Base-by-base conservation (phyloP, 169 alveolate genomes). In the Plasmodium berghei region DNA sequence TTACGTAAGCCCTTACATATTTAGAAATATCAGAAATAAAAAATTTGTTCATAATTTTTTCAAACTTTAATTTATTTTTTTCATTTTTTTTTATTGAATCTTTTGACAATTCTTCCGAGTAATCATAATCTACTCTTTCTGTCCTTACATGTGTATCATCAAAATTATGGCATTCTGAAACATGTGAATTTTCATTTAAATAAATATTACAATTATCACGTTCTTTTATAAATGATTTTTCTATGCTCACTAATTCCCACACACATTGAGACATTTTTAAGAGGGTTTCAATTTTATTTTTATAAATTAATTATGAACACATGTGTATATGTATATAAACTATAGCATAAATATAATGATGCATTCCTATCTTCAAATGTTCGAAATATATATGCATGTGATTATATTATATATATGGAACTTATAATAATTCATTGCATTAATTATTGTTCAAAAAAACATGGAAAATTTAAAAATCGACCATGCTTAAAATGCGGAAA, bases 1-100 rank as follows among this genome's bases (percentile, higher is more conserved):
- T 77, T 8, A 77, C 89, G 59, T 62, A 77, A 5, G 89, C 89
- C 28, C 66, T 77, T 28, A 77, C 89, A 64, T 77, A 77, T 69
- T 77, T 77, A 10, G 89, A 77, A 14, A 77, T 77, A 12, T 77
- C 89, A 49, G 89, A 77, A 63, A 77, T 77, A 64, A 77, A 77
- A 66, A 77, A 77, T 42, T 62, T 49, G 58, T 77, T 49, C 77
- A 77, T 77, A 49, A 77, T 77, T 62, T 77, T 77, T 69, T 77
- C 72, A 77, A 77, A 77, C 40, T 77, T 77, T 20, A 77, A 45
- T 69, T 77, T 66, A 70, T 77, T 42, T 70, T 64, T 77, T 22
- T 77, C 75, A 63, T 77, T 77, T 58, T 46, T 77, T 55, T 26
- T 54, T 69, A 63, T 77, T n/a, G 69, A 62, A 20, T 49, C 10